These are phyloP conservation scores for Suillus luteus DNA, from an alignment of 768 basidiomycete species.

Conservation along the genomic window DNA sequence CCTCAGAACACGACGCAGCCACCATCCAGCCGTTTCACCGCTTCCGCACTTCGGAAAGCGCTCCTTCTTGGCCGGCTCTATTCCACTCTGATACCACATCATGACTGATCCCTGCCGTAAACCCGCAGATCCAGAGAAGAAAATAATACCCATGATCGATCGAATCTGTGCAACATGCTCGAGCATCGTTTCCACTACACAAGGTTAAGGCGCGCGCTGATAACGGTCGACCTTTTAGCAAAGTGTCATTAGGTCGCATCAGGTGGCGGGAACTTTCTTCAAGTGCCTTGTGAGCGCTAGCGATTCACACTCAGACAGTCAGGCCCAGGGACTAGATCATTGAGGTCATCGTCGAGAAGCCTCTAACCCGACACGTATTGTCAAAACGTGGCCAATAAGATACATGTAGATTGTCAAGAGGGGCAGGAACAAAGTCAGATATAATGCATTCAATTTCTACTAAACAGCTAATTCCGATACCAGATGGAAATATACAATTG, in stretches of 20 bases:
- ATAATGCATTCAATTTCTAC: neutral
- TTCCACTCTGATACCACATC: slow-evolving; percentile 12
- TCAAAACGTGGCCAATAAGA: neutral
- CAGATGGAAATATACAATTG: neutral
- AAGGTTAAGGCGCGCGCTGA: neutral
- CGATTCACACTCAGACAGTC: slow-evolving; percentile 1
- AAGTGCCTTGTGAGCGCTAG: too few relatives aligned
- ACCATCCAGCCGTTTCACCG: slow-evolving; percentile 8
- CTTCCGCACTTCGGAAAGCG: slow-evolving; percentile 7
- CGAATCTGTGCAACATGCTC: slow-evolving; percentile 4
- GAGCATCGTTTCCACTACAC: too few relatives aligned
- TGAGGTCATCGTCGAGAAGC: neutral
- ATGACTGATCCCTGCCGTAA: slow-evolving; percentile 3
- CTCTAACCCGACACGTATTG: neutral
- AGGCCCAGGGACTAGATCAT: neutral
- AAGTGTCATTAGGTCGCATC: too few relatives aligned
- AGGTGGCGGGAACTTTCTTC: too few relatives aligned
- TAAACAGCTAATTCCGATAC: neutral
- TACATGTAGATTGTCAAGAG: neutral
- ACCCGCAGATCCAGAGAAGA: slow-evolving; percentile 4
- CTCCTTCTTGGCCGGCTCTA: slow-evolving; percentile 12
- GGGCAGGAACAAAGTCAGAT: neutral
- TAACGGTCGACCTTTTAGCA: neutral
- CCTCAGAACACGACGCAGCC: slow-evolving; percentile 21
- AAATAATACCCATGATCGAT: slow-evolving; percentile 9